Conservation (phyloP, 176 grass and related monocot genomes). For the Avena insularis region DNA sequence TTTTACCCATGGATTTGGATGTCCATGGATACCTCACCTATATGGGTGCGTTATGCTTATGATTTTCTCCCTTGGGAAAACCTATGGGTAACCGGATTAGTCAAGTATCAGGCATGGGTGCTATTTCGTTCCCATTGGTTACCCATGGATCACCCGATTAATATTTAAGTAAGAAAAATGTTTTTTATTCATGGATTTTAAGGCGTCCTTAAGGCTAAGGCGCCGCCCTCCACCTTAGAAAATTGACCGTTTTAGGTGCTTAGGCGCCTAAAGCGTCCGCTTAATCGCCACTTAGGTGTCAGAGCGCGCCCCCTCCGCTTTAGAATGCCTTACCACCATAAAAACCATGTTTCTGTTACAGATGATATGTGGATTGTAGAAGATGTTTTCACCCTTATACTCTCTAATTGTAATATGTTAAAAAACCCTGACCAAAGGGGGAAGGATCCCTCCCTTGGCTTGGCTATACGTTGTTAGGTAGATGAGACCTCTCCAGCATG, state of each 20-base stretch:
- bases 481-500: too few relatives aligned
- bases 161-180: background rate
- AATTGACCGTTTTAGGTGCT: too few relatives aligned
- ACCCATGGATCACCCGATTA: background rate
- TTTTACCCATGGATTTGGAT: background rate
- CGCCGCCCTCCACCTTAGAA: too few relatives aligned
- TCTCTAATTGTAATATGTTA: background rate
- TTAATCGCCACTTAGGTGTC: too few relatives aligned
- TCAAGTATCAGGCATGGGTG: background rate
- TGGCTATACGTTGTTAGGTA: too few relatives aligned
- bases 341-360: background rate
- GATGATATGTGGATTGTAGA: background rate
- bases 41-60: background rate
- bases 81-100: background rate
- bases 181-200: too few relatives aligned
- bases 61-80: background rate
- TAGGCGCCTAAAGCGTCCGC: too few relatives aligned
- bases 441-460: too few relatives aligned
- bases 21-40: background rate
- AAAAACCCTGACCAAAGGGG: too few relatives aligned
- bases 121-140: background rate
- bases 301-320: too few relatives aligned
- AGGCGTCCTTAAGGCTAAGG: too few relatives aligned
- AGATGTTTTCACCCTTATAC: background rate
- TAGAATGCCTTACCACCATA: too few relatives aligned